Conservation (phyloP, 1,284 basidiomycete species). For the Farysia itapuensis region DNA sequence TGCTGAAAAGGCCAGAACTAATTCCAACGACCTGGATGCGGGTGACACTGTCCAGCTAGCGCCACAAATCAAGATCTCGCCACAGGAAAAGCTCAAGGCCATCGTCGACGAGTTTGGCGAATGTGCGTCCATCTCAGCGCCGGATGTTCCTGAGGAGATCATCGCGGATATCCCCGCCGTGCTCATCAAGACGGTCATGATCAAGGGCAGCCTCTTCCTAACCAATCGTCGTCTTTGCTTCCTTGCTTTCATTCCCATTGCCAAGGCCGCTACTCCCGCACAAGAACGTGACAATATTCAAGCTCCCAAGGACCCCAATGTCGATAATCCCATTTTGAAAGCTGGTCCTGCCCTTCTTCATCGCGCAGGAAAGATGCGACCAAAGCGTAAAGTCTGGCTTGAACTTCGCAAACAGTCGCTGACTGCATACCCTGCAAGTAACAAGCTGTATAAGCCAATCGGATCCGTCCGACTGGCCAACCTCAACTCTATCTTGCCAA, state of each 20-base stretch:
- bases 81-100: slow-evolving; percentile 37
- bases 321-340: slow-evolving; percentile 35
- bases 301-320: slow-evolving; percentile 14
- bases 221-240: slow-evolving; percentile 50
- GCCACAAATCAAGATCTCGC: slow-evolving; percentile 8
- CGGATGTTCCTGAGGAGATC: slow-evolving; percentile 36
- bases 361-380: slow-evolving; percentile 33
- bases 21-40: slow-evolving; percentile 5
- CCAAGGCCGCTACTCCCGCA: slow-evolving; percentile 1
- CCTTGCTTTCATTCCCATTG: slow-evolving; percentile 40
- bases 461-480: slow-evolving; percentile 37
- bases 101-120: slow-evolving; percentile 48
- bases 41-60: slow-evolving; percentile 10
- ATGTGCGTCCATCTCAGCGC: slow-evolving; percentile 11
- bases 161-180: slow-evolving; percentile 32
- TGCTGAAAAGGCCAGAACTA: slow-evolving; percentile 1
- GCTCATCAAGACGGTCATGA: slow-evolving; percentile 44
- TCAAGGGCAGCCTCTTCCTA: slow-evolving; percentile 46
- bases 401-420: slow-evolving; percentile 42
- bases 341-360: slow-evolving; percentile 43
- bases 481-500: slow-evolving; percentile 37
- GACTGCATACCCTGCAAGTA: slow-evolving; percentile 43
- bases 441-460: slow-evolving; percentile 48
- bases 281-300: not conserved
- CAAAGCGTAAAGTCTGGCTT: slow-evolving; percentile 44